These are phyloP conservation scores for Sporothrix pallida DNA, from an alignment of 2,329 filamentous ascomycete species.

Conservation along the genomic window DNA sequence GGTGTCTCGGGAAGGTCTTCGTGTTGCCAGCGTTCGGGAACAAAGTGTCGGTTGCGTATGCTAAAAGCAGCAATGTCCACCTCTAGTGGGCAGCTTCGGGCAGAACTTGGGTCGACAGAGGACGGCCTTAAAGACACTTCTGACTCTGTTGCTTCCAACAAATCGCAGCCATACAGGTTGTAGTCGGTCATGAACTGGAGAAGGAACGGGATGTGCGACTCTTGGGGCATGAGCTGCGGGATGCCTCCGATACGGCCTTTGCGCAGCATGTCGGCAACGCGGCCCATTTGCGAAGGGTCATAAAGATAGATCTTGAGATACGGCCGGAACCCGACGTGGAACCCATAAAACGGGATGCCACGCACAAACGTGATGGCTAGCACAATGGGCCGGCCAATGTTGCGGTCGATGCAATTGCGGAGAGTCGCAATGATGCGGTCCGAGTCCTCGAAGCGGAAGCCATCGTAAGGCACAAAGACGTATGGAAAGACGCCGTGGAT, in stretches of 20 bases:
- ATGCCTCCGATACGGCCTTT: constrained; percentile 73
- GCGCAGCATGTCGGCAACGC: constrained; percentile 82
- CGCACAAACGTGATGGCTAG: constrained; percentile 92
- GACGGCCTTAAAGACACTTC: constrained; percentile 76
- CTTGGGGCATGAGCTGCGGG: constrained; percentile 91
- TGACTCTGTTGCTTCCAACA: constrained; percentile 67
- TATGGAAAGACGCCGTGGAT: constrained; percentile 96
- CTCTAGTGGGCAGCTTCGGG: constrained; percentile 73
- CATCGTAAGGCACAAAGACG: constrained; percentile 67
- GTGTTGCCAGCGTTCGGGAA: constrained; percentile 79
- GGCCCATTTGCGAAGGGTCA: constrained; percentile 84
- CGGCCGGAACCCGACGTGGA: constrained; percentile 86
- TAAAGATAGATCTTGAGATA: constrained; percentile 96
- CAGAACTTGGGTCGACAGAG: constrained; percentile 64
- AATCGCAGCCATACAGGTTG: constrained; percentile 93
- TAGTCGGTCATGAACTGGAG: constrained; percentile 99
- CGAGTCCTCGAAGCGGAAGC: constrained; percentile 14
- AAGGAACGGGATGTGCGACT: constrained; percentile 90
- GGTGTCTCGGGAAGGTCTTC: constrained; percentile 84
- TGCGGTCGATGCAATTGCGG: constrained; percentile 88
- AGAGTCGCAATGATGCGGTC: constrained; percentile 51
- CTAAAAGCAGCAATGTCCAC: constrained; percentile 88
- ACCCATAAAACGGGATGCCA: constrained; percentile 94
- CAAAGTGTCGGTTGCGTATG: constrained; percentile 79
- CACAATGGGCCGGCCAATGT: constrained; percentile 72